Evolutionary conservation across 257 asterid genomes (phyloP), one percentile per base, ranked within the genome.

Genomic region (Plantago ovata): DNA sequence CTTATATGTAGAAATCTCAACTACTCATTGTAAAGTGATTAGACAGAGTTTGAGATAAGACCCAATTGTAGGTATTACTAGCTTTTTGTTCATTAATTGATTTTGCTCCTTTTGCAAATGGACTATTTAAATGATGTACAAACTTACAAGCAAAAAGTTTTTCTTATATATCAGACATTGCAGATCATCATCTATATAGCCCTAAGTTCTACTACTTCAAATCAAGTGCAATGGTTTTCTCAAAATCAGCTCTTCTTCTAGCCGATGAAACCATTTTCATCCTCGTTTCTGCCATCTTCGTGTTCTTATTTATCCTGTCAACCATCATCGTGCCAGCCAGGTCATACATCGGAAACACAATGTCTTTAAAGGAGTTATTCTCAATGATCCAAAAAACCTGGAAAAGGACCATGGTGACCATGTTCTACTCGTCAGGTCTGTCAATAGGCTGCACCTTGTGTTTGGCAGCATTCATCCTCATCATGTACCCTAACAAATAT

Each of bases 401-500:
- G 13, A 28, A 6, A 24, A 62, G 77, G 72, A 75, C 75, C n/a
- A 4, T 75, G 16, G 20, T 43, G 3, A 70, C 78, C 0, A 44
- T 51, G 21, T 66, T 77, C 50, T 69, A 66, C 23, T 58, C 73
- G 0, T 53, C 67, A 4, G 54, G 63, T 49, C 72, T 74, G 21
- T 50, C 60, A 3, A 64, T 8, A 6, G 72, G 82, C 42, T 78
- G 76, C 70, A 24, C 48, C 39, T 33, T 15, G 53, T 23, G 69
- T 16, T 10, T 63, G 39, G 38, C 55, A 0, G 0, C 39, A 9
- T 49, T 62, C 10, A 8, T 53, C n/a, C 19, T 60, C 0, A 10
- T 70, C 4, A 18, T 54, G 51, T 18, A 65, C 28, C 66, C 55
- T 46, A 64, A 49, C 40, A 41, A 32, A 0, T 0, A 3, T 2